phyloP scores from a whole-genome alignment of 352 stramenopile genomes.

The Plasmopara muralis region DNA sequence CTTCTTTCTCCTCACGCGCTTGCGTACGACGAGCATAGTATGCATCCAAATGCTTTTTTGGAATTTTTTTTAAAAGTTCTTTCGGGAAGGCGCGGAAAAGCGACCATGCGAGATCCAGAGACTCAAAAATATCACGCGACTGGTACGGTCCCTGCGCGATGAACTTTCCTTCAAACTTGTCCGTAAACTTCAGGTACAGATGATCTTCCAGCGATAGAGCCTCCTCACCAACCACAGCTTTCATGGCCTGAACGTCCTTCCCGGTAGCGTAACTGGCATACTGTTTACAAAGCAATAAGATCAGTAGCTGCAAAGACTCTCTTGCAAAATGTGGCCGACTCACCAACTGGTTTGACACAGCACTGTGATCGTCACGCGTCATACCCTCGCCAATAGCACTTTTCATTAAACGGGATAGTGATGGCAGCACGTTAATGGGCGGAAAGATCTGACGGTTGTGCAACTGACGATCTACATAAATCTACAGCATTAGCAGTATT shows the following conservation, averaged over 20 bases:
- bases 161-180: conserved; percentile 99
- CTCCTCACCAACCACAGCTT: conserved; percentile 99
- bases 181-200: conserved; percentile 98
- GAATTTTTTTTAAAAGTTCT: conserved; percentile 99
- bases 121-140: conserved; percentile 98
- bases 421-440: conserved; percentile 99
- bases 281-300: conserved; percentile 16
- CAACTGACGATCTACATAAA: conserved; percentile 97
- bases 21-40: conserved; percentile 94
- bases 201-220: conserved; percentile 98
- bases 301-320: too few species aligned
- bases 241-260: conserved; percentile 99
- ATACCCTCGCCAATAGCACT: conserved; percentile 99
- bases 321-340: conserved; percentile 12
- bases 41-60: conserved; percentile 96
- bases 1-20: conserved; percentile 82
- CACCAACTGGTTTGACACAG: conserved; percentile 99
- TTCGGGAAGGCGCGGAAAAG: conserved; percentile 98
- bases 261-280: conserved; percentile 83
- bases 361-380: conserved; percentile 97
- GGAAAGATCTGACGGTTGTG: conserved; percentile 99
- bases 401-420: conserved; percentile 99
- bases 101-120: conserved; percentile 97
- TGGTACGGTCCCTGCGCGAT: conserved; percentile 96
- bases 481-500: conserved; percentile 33